These are phyloP conservation scores for Lactarius quietus DNA, from an alignment of 768 basidiomycete genomes.

Conservation along the genomic window DNA sequence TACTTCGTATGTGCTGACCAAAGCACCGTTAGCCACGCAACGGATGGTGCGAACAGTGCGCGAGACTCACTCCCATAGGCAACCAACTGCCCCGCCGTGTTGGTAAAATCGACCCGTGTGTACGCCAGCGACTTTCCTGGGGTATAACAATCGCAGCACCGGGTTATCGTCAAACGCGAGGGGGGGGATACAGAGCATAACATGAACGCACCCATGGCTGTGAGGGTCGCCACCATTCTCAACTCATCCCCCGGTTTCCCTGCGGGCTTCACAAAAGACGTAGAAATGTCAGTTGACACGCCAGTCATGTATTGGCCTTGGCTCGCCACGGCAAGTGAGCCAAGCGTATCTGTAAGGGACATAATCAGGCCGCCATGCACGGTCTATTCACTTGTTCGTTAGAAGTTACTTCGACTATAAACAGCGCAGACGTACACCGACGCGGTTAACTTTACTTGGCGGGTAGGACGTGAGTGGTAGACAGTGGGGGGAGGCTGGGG, in stretches of 20 bases:
- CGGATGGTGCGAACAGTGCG: neutral
- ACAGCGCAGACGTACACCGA: slow-evolving; percentile 52
- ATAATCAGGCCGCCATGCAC: slow-evolving; percentile 81
- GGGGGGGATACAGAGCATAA: neutral
- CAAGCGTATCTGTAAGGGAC: slow-evolving; percentile 80
- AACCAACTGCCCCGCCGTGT: slow-evolving; percentile 60
- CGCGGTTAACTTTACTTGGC: slow-evolving; percentile 62
- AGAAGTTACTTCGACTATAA: slow-evolving; percentile 13
- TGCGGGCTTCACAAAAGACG: slow-evolving; percentile 74
- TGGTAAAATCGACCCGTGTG: slow-evolving; percentile 74
- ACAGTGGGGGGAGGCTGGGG: neutral
- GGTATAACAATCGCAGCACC: neutral
- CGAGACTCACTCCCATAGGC: slow-evolving; percentile 73
- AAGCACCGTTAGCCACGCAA: slow-evolving; percentile 15
- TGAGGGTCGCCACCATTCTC: slow-evolving; percentile 59
- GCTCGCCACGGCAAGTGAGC: slow-evolving; percentile 78
- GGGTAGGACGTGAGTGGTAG: neutral
- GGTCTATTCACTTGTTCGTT: slow-evolving; percentile 34
- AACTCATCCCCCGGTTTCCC: slow-evolving; percentile 69
- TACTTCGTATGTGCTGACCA: slow-evolving; percentile 79
- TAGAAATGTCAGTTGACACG: slow-evolving; percentile 75
- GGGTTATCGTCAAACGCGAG: neutral
- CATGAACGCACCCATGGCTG: slow-evolving; percentile 54
- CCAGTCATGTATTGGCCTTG: slow-evolving; percentile 86
- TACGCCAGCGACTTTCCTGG: slow-evolving; percentile 77